Base-by-base conservation (phyloP, 2,329 filamentous ascomycete genomes). In the Neonectria neomacrospora region DNA sequence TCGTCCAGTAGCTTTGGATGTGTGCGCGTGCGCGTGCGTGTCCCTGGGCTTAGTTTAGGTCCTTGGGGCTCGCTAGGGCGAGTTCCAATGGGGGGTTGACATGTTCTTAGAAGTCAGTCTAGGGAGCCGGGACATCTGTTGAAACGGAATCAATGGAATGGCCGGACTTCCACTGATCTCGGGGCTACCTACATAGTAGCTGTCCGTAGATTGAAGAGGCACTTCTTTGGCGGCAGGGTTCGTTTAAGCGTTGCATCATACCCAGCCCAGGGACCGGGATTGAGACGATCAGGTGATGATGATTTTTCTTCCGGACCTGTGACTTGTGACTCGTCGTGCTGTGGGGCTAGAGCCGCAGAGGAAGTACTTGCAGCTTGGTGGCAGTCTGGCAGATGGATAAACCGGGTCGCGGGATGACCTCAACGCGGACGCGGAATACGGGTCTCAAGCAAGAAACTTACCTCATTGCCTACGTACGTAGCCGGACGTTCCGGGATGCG, bases 261-360 rank as follows among this genome's bases (percentile, higher is more conserved):
- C 37, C 37, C 37, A 37, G 34, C 34, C 34, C 34, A n/a, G 14
- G 34, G 34, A n/a, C 34, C 34, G 34, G 34, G 34, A 37, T 37
- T 58, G 39, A 45, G 44, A 54, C 47, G 32, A 57, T 70, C 65
- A 71, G 57, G 66, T 67, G 69, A 70, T 55, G 45, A 57, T 62
- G 56, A 34, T 42, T 37, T 55, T 59, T 63, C 65, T 66, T 44
- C 45, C 44, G n/a, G 51, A 42, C 60, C 47, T 32, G 57, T 69
- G 65, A 60, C 63, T 54, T 60, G 44, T 18, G 44, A 65, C 45
- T 57, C 34, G 28, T 30, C 32, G 54, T 41, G 22, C 20, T 23
- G 60, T 45, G 54, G 60, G 60, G 60, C 57, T 23, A n/a, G n/a
- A 26, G 42, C 50, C 48, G 51, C n/a, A 28, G 32, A 16, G 5